Conservation (phyloP, 176 grass and related monocot species). For the Rhynchospora tenuis region DNA sequence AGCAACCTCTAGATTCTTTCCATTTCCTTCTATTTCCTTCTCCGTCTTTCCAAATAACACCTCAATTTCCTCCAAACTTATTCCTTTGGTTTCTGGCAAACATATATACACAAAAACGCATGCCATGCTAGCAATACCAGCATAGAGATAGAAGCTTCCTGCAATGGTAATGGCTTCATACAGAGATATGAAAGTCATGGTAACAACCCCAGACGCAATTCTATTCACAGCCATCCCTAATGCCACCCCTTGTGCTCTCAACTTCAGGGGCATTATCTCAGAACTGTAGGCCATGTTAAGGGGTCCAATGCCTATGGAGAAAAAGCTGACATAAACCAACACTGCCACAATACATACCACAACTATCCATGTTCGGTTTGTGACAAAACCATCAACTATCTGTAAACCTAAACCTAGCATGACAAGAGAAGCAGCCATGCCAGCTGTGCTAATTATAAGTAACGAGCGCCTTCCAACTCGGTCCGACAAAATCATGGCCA, state of each 20-base stretch:
- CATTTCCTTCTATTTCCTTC: neutral
- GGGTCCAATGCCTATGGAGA: constrained; percentile 43
- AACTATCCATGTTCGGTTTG: neutral
- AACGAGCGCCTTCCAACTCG: constrained; percentile 30
- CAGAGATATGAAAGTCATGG: constrained; percentile 54
- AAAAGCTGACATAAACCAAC: constrained; percentile 26
- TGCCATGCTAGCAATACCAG: neutral
- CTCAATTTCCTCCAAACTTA: constrained; percentile 46
- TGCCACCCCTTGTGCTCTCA: constrained; percentile 36
- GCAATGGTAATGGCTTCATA: constrained; percentile 37
- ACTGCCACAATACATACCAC: constrained; percentile 19
- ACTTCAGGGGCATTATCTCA: constrained; percentile 43
- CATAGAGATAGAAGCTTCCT: constrained; percentile 50
- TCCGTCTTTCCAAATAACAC: constrained; percentile 26
- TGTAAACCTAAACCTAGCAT: constrained; percentile 2
- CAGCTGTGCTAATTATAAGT: constrained; percentile 26
- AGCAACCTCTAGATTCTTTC: neutral
- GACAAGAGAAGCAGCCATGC: constrained; percentile 13
- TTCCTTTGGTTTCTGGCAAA: constrained; percentile 41
- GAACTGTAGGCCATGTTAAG: constrained; percentile 20
- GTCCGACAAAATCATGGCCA: constrained; percentile 29
- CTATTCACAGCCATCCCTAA: constrained; percentile 32
- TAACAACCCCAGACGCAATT: constrained; percentile 19
- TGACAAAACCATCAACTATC: neutral
- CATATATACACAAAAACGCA: constrained; percentile 28